Base-by-base conservation (phyloP, 352 stramenopile species). In the Blastocystis sp. region DNA sequence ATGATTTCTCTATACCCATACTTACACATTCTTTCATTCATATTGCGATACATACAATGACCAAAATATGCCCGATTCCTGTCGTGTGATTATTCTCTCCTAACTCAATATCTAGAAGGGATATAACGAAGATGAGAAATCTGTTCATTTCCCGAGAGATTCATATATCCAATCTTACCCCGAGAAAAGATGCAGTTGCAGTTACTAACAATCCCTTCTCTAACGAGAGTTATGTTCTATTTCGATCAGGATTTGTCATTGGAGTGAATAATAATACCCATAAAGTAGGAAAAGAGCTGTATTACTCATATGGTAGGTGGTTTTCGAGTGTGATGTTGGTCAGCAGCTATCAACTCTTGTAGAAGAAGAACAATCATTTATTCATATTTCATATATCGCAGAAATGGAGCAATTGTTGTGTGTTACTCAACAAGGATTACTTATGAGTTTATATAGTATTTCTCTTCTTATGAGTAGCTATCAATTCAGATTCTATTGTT, bases 61-160 rank as follows among this genome's bases (percentile, higher is more conserved):
- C 40, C 40, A 9, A 48, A 48, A 48, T 9, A 48, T 48, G 40
- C 3, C 3, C 40, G 40, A 48, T 48, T 48, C 9, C 9, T 2
- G 40, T 48, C 40, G 2, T 9, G 2, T 9, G 2, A 2, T 66
- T 66, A 17, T 66, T 17, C 15, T 66, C 6, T 9, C 24, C 6
- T 17, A 11, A 17, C 58, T 66, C 24, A 9, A 66, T 66, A 37
- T 66, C 33, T 66, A 30, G 24, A 37, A 37, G 27, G 24, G 15
- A 79, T n/a, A 59, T 58, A 33, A n/a, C 68, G 42, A 60, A 40
- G 27, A 84, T 84, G 73, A 84, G 54, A 44, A 84, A 84, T 57
- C 40, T 84, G 17, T 53, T 64, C 15, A 60, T 84, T 84, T 35
- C 42, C 48, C n/a, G 53, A 19, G 73, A 84, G 53, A 51, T 68